Evolutionary conservation across 2,329 filamentous ascomycete genomes (phyloP).

Genomic region (Phaeoacremonium minimum): DNA sequence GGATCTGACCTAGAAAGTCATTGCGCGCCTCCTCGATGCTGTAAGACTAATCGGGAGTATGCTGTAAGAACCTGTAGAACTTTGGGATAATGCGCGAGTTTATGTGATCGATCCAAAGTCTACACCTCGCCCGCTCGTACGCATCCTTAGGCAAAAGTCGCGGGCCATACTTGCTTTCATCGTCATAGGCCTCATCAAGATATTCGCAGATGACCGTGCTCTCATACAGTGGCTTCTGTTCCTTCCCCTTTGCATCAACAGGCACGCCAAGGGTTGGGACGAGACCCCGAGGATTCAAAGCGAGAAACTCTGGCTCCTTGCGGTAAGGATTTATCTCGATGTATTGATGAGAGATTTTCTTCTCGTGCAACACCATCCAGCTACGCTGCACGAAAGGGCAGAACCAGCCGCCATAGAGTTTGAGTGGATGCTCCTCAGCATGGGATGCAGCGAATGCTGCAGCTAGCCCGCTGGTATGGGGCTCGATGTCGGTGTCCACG

Average conservation of each 20-base stretch:
- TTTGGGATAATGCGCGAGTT: conserved; percentile 61
- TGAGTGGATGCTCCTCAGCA: conserved; percentile 44
- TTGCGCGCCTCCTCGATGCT: conserved; percentile 47
- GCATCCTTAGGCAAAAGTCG: conserved; percentile 54
- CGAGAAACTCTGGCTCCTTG: conserved; percentile 64
- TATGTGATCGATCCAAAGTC: conserved; percentile 74
- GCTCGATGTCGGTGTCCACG: conserved; percentile 44
- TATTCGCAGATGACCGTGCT: conserved; percentile 72
- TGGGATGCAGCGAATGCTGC: conserved; percentile 41
- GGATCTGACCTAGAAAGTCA: conserved; percentile 56
- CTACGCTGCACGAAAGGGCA: conserved; percentile 66
- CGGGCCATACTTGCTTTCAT: conserved; percentile 33
- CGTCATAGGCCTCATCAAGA: conserved; percentile 65
- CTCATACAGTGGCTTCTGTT: conserved; percentile 63
- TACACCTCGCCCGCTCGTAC: conserved; percentile 60
- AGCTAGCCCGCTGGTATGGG: conserved; percentile 44
- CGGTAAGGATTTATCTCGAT: conserved; percentile 75
- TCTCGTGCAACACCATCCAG: conserved; percentile 72
- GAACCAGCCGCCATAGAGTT: conserved; percentile 74
- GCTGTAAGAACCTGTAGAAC: conserved; percentile 61
- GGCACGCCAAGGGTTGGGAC: conserved; percentile 64
- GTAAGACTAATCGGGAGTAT: conserved; percentile 43
- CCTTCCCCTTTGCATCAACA: conserved; percentile 17
- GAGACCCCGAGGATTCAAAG: conserved; percentile 70
- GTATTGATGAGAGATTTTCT: conserved; percentile 70